phyloP scores from a whole-genome alignment of 208 protist genomes.

The Entamoeba moshkovskii region DNA sequence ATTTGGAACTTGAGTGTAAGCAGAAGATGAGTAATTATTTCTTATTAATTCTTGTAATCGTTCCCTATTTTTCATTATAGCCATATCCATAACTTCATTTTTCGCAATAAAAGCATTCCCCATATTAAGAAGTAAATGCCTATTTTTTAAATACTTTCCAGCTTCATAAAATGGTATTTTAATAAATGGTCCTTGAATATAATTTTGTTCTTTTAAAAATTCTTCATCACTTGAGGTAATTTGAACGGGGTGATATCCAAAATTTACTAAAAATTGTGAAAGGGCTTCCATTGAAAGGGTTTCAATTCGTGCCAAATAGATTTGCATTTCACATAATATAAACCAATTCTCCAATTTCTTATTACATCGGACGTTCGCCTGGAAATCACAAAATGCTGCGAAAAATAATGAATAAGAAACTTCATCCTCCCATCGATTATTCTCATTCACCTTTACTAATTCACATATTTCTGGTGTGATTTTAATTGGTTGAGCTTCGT shows the following conservation, averaged over 20 bases:
- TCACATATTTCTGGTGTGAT: neutral
- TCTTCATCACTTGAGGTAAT: neutral
- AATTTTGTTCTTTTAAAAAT: neutral
- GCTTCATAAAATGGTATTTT: neutral
- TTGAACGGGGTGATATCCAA: neutral
- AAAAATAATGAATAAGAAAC: neutral
- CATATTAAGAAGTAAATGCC: neutral
- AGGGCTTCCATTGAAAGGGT: neutral
- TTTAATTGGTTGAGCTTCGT: neutral
- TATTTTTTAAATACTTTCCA: neutral
- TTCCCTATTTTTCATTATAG: neutral
- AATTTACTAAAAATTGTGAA: neutral
- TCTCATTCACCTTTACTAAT: neutral
- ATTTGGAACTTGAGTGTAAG: neutral
- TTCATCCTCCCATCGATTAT: neutral
- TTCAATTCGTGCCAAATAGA: neutral
- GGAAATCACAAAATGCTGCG: neutral
- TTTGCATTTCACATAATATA: neutral
- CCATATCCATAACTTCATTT: neutral
- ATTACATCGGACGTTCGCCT: neutral
- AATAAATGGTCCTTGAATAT: neutral
- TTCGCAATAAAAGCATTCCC: neutral
- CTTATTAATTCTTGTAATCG: neutral
- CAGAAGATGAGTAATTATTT: neutral
- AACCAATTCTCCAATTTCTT: neutral